Base-by-base conservation (phyloP, 2,329 filamentous ascomycete species). In the Penicillium olsonii region DNA sequence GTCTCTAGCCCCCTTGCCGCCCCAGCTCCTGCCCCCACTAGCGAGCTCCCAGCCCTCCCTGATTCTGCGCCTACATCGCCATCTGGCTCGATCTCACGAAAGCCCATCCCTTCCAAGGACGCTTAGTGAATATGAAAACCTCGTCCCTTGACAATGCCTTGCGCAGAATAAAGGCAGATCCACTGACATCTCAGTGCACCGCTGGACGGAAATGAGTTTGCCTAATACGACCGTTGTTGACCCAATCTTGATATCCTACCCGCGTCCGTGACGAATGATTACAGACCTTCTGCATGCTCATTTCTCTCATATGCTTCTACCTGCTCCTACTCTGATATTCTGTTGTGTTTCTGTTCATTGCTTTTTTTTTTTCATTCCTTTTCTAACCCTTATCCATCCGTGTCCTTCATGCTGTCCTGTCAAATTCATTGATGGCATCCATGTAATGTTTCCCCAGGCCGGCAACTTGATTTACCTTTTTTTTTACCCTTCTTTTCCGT, bases 61-160 rank as follows among this genome's bases (percentile, higher is more conserved):
- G 66, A 60, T 37, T 62, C 61, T 39, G 52, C 64, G 56, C 41
- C 69, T 55, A 45, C 66, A 60, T 47, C 69, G 68, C 48, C 65
- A 71, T 33, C 66, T 2, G 54, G 41, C 37, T 53, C 73, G 20
- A 72, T 82, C 51, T 74, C 69, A 57, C 76, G 80, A 47, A 84
- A 84, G 65, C 79, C 81, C 20, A 76, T 84, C 34, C 79, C 80
- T 5, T 79, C 79, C 29, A 79, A 82, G 65, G 40, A 50, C 37
- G 37, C 42, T 31, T 59, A 56, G 54, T 48, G 53, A 45, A 57
- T n/a, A 45, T 39, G 12, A 3, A 48, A 54, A 34, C 17, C 35
- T 42, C 22, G 29, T 50, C 17, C 48, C 42, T 47, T 44, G 42
- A 33, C 42, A 37, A 3, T 39, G 39, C 14, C 41, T 33, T 24